A percentile compares a stretch with the other conserved stretches of the same genome.
phyloP scores from a whole-genome alignment of 202 grass and related monocot species.

The Panicum hallii region DNA sequence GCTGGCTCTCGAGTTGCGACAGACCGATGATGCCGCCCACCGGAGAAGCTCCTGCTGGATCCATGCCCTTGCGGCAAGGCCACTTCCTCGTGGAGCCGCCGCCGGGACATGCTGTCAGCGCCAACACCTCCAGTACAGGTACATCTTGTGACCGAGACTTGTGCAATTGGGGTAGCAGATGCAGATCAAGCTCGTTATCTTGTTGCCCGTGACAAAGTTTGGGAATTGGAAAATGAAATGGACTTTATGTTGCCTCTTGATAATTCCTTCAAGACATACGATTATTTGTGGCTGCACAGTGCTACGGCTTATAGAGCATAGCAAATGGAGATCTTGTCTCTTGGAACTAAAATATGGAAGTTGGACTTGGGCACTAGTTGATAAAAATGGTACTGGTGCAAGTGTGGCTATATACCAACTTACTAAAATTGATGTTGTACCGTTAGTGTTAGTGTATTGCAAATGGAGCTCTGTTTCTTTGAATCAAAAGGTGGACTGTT shows the following conservation, averaged over 20 bases:
- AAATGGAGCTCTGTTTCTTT: not conserved
- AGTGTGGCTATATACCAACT: not conserved
- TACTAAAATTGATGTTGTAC: not conserved
- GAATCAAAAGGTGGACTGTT: not conserved
- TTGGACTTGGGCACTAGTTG: not conserved
- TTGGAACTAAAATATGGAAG: too few species aligned
- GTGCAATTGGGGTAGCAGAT: not conserved
- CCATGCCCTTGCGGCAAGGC: slow-evolving; percentile 10
- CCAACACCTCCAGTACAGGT: not conserved
- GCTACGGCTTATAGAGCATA: not conserved
- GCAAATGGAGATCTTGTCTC: not conserved
- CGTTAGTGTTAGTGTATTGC: not conserved
- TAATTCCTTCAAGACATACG: not conserved
- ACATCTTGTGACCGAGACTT: not conserved
- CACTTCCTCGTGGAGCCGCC: not conserved
- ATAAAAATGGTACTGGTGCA: not conserved
- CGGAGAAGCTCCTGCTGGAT: not conserved
- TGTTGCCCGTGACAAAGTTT: not conserved
- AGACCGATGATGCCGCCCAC: not conserved
- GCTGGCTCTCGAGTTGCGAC: not conserved
- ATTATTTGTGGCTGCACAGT: not conserved
- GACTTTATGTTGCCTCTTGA: not conserved
- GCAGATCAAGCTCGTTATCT: not conserved
- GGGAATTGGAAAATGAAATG: not conserved
- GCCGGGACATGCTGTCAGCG: not conserved